phyloP scores from a whole-genome alignment of 2,329 filamentous ascomycete genomes.

The Botrytis sinoallii region DNA sequence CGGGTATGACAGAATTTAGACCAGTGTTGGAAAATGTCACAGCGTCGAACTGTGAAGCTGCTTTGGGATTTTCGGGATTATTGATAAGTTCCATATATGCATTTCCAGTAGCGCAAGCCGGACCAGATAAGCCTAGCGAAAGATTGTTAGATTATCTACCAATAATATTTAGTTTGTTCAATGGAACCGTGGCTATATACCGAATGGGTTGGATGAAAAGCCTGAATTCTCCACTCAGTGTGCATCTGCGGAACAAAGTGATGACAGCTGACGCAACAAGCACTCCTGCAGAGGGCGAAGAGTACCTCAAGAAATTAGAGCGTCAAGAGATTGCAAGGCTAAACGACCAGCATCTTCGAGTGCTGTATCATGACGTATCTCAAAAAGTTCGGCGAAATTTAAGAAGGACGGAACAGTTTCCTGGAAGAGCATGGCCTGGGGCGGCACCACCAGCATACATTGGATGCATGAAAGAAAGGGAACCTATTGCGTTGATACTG shows the following conservation, averaged over 20 bases:
- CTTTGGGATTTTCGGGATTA: constrained; percentile 6
- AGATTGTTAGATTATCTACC: constrained; percentile 7
- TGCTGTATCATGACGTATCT: background rate
- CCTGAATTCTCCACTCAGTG: background rate
- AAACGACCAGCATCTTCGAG: background rate
- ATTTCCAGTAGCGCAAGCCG: constrained; percentile 6
- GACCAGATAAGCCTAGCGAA: background rate
- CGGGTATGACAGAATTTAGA: constrained; percentile 1
- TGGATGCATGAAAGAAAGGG: constrained; percentile 6
- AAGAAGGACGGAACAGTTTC: constrained; percentile 5
- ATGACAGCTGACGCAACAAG: background rate
- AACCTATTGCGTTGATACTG: constrained; percentile 12
- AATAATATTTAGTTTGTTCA: constrained; percentile 1
- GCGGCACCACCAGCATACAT: constrained; percentile 3
- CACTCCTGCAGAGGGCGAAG: constrained; percentile 1
- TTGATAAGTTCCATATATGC: constrained; percentile 16
- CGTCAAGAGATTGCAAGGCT: background rate
- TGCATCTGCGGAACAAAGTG: background rate
- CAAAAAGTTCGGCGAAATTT: constrained; percentile 3
- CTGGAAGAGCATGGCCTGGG: constrained; percentile 4
- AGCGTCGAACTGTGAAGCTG: constrained; percentile 4
- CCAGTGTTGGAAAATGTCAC: background rate
- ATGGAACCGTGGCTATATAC: constrained; percentile 16
- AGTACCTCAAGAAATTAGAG: background rate
- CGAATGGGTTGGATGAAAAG: constrained; percentile 14